These are phyloP conservation scores for Noccaea caerulescens DNA, from an alignment of 345 rosid species.

Conservation along the genomic window DNA sequence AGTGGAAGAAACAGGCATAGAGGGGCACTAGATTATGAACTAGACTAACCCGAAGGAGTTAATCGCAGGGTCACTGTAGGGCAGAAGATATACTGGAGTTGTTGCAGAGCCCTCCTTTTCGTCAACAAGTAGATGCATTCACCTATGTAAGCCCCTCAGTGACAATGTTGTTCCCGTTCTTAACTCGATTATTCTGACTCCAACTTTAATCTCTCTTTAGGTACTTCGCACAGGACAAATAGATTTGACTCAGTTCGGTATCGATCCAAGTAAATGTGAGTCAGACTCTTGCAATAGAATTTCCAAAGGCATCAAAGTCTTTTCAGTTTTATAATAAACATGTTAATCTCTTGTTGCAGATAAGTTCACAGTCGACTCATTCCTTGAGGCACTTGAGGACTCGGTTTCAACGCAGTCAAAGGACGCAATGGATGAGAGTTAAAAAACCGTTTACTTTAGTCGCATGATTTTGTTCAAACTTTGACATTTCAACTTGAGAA, in stretches of 20 bases:
- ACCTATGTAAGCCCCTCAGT: slow-evolving; percentile 67
- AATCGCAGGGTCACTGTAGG: slow-evolving; percentile 72
- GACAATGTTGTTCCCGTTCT: slow-evolving; percentile 15
- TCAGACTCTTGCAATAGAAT: neutral
- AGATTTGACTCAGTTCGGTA: slow-evolving; percentile 91
- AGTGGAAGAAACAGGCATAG: neutral
- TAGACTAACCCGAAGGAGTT: slow-evolving; percentile 19
- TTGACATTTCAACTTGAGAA: neutral
- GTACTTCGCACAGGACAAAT: slow-evolving; percentile 96
- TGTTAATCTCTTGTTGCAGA: slow-evolving; percentile 53
- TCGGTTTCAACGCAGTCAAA: slow-evolving; percentile 53
- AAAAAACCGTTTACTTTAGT: neutral
- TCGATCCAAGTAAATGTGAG: slow-evolving; percentile 92
- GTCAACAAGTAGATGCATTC: slow-evolving; percentile 97
- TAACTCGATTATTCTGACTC: slow-evolving; percentile 16
- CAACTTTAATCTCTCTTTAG: slow-evolving; percentile 45
- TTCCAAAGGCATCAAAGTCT: neutral
- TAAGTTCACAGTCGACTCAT: slow-evolving; percentile 80
- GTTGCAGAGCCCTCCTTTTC: slow-evolving; percentile 91
- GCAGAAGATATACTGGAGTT: slow-evolving; percentile 81
- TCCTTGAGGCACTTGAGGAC: slow-evolving; percentile 97
- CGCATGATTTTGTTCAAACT: slow-evolving; percentile 23
- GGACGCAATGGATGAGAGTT: slow-evolving; percentile 45
- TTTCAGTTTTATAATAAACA: neutral
- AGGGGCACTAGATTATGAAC: neutral